phyloP scores from a whole-genome alignment of 306 rosid species.

The Acacia crassicarpa region DNA sequence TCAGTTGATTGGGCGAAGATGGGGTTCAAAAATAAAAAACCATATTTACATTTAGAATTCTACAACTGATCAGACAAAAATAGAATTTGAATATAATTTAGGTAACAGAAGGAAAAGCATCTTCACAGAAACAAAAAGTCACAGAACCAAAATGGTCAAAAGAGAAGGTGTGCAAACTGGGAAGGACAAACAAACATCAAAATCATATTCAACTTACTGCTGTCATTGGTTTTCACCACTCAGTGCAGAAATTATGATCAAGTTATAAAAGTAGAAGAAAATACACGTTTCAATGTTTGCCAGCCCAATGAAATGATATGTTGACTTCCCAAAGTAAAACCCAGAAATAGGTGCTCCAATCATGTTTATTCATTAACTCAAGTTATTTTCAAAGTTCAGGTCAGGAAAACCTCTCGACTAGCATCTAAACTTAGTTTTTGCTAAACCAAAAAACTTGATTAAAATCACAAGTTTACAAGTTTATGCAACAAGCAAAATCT shows the following conservation, averaged over 20 bases:
- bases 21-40: background rate
- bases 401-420: background rate
- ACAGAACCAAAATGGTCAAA: conserved; percentile 11
- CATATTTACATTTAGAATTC: conserved; percentile 25
- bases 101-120: conserved; percentile 2
- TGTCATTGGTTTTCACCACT: conserved; percentile 14
- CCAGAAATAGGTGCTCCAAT: background rate
- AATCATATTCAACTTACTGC: conserved; percentile 16
- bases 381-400: background rate
- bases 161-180: conserved; percentile 26
- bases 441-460: background rate
- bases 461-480: background rate
- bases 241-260: background rate
- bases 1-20: conserved; percentile 24
- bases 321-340: background rate
- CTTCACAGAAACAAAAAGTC: background rate
- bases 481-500: background rate
- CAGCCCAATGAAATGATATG: background rate
- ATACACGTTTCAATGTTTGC: conserved; percentile 16
- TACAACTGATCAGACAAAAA: conserved; percentile 20
- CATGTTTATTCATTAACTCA: background rate
- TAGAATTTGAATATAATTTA: background rate
- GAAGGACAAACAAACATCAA: background rate
- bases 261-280: conserved; percentile 13
- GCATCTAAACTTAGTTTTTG: background rate